Evolutionary conservation across 768 basidiomycete species (phyloP), one percentile per base, ranked within the genome.

Genomic region (Trametes gibbosa): DNA sequence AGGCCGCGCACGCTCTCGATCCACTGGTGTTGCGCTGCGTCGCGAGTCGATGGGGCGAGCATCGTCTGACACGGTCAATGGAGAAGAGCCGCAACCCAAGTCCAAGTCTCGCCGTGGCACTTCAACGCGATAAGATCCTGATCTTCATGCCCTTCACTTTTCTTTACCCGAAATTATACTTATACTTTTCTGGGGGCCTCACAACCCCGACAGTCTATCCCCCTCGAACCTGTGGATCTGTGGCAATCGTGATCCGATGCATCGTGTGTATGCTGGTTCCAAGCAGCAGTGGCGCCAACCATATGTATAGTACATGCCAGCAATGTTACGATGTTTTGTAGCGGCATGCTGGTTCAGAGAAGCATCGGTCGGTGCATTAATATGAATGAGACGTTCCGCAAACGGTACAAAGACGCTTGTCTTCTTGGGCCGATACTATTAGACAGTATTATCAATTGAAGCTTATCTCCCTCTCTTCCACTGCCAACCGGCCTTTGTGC

Each of bases 11-110:
- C 61, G 61, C 16, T 43, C 51, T 41, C 51, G 56, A 40, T 62
- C 61, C n/a, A 62, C 58, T 16, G 58, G 58, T 5, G 17, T 43
- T 10, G 55, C 46, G 2, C 34, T 25, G 23, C 50, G 53, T 35
- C 56, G 62, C 27, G 46, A 58, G 5, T 59, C 59, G 14, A 63
- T 48, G 14, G 53, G 43, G 16, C 53, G 62, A n/a, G 58, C 62
- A 2, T 64, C 63, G 10, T 61, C 63, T 9, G 59, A 64, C 27
- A 62, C 60, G 1, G 46, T 62, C 42, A 56, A 56, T 16, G 60
- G 42, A 21, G 60, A 62, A 10, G 60, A 54, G 27, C 57, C 34
- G 7, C 54, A 51, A 37, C 50, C 50, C 17, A 62, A 53, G 50
- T 19, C 59, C 21, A 49, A 62, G 34, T 49, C 55, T 41, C 60